Evolutionary conservation across 2,329 filamentous ascomycete species (phyloP), one percentile per base, ranked within the genome.

Genomic region (Diaporthe longicolla): DNA sequence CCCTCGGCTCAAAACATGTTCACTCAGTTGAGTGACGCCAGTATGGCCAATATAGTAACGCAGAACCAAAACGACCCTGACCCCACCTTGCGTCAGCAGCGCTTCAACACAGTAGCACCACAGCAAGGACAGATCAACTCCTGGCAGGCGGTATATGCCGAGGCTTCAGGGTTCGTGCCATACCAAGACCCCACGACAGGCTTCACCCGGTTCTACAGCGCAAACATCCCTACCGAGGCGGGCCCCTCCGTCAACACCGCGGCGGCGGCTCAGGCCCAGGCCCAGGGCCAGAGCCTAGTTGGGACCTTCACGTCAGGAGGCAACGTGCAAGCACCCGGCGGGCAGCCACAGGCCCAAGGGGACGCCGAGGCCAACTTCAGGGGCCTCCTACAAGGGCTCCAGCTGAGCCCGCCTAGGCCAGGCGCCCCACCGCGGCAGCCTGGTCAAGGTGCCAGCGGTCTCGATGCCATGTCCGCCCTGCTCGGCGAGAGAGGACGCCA

Each of bases 151-250:
- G 5, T 71, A 17, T 73, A 65, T 29, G 50, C 72, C 57, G 50
- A 57, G 32, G 57, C 48, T 21, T 57, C 57, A 11, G 72, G 72
- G 5, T 71, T 65, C 19, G 32, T 61, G 17, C 72, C 72, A 4
- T 71, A 65, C 37, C 43, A 10, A 11, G 72, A 73, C 32, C 35
- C 58, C 37, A 48, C 11, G n/a, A 73, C 72, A 5, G 68, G 72
- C 10, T 55, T 73, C 32, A 73, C 66, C 21, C 32, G 40, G 13
- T 73, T 73, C 68, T 8, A 71, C 48, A 48, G 19, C 24, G 19
- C 40, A 7, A 43, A 63, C 8, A 71, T 71, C 15, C 70, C 70
- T 35, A 35, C 59, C 19, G 70, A 71, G 35, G 59, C 70, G 2
- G 63, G 63, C 3, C 63, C 63, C 1, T 58, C 19, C 6, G 57